phyloP scores from a whole-genome alignment of 371 early-diverging fungal genomes.

The Rhizopus sp. region DNA sequence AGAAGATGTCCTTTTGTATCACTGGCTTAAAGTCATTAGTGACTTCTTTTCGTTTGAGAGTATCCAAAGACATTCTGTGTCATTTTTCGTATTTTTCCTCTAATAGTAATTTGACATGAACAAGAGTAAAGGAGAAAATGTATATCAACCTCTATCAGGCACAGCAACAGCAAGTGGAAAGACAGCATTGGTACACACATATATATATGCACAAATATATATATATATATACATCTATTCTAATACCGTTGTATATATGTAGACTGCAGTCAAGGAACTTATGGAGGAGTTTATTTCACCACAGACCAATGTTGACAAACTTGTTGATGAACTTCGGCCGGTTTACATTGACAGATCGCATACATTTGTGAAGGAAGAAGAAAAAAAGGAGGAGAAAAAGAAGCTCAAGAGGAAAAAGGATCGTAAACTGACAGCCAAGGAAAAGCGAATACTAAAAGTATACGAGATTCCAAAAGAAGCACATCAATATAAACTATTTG shows the following conservation, averaged over 20 bases:
- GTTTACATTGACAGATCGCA: conserved; percentile 20
- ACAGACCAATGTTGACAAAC: conserved; percentile 10
- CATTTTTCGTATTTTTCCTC: not conserved
- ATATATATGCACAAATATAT: not conserved
- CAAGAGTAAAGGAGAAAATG: conserved; percentile 12
- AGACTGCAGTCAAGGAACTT: conserved; percentile 21
- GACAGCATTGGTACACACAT: conserved; percentile 4
- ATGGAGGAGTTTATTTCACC: conserved; percentile 21
- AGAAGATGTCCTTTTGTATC: too few relatives aligned
- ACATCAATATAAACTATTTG: conserved; percentile 61
- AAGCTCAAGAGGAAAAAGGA: conserved; percentile 34
- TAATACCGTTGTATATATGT: not conserved
- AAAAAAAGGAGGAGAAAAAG: conserved; percentile 18
- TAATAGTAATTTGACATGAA: not conserved
- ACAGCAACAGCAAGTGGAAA: conserved; percentile 1
- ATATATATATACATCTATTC: not conserved
- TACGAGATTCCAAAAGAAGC: conserved; percentile 66
- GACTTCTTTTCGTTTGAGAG: too few relatives aligned
- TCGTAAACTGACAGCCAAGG: conserved; percentile 59
- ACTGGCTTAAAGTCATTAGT: too few relatives aligned
- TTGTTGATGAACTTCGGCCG: conserved; percentile 7
- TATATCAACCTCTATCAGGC: conserved; percentile 18
- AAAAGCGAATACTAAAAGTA: conserved; percentile 58
- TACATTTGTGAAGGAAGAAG: conserved; percentile 23
- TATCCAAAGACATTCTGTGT: too few relatives aligned